Conservation (phyloP, 768 basidiomycete species). For the Crepidotus variabilis region DNA sequence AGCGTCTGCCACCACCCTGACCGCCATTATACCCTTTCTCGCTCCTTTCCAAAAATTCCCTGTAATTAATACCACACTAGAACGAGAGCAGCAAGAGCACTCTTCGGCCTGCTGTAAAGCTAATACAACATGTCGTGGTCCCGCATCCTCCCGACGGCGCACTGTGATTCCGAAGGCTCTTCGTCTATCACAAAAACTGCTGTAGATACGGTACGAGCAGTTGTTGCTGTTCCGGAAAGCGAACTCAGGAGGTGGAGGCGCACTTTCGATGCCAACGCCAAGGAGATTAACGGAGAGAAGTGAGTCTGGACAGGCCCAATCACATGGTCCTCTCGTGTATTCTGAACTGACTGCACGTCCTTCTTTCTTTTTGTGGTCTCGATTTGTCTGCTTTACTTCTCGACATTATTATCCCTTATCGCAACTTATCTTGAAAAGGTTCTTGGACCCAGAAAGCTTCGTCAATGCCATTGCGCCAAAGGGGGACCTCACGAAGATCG, state of each 20-base stretch:
- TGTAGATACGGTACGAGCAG: constrained; percentile 63
- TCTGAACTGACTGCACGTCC: constrained; percentile 8
- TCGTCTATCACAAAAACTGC: constrained; percentile 49
- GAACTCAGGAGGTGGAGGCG: constrained; percentile 89
- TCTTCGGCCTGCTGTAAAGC: constrained; percentile 1
- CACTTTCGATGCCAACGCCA: constrained; percentile 82
- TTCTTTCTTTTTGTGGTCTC: constrained; percentile 9
- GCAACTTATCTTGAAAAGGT: constrained; percentile 42
- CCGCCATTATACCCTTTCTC: constrained; percentile 9
- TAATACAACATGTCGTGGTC: constrained; percentile 32
- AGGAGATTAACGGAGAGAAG: constrained; percentile 77
- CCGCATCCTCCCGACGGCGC: constrained; percentile 44
- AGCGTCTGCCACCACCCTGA: background rate
- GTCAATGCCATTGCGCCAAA: constrained; percentile 93
- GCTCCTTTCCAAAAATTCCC: constrained; percentile 13
- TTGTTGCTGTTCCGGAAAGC: constrained; percentile 68
- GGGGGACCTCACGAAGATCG: constrained; percentile 81
- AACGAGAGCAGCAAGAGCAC: background rate
- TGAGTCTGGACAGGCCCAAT: constrained; percentile 36
- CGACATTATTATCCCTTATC: background rate
- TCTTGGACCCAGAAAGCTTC: constrained; percentile 82
- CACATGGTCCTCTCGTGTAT: constrained; percentile 15
- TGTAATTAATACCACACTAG: background rate
- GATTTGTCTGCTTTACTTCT: constrained; percentile 12
- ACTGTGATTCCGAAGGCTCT: constrained; percentile 51